Evolutionary conservation across 2,329 filamentous ascomycete genomes (phyloP).

Genomic region (Mycogone perniciosa): DNA sequence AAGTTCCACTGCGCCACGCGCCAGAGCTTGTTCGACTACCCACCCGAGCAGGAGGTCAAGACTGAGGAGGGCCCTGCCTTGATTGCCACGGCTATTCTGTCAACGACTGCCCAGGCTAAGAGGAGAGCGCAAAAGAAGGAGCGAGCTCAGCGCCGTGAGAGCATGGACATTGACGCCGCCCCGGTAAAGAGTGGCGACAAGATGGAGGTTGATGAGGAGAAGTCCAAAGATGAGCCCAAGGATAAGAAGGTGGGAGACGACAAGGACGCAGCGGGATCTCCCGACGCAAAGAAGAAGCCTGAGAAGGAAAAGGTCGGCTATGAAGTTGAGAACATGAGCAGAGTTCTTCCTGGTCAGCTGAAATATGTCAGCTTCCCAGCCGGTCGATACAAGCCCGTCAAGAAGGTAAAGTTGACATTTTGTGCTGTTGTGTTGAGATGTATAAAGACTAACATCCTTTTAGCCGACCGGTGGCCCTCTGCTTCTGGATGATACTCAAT

Average conservation of each 20-base stretch:
- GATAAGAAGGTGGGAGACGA: constrained; percentile 57
- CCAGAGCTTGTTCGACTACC: constrained; percentile 95
- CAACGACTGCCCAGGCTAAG: constrained; percentile 94
- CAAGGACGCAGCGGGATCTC: constrained; percentile 48
- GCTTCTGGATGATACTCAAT: constrained; percentile 78
- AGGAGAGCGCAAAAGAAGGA: constrained; percentile 92
- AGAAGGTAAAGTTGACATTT: constrained; percentile 55
- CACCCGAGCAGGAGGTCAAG: constrained; percentile 93
- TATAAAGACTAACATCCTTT: constrained; percentile 18
- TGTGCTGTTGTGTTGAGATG: not conserved
- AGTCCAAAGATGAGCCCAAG: constrained; percentile 42
- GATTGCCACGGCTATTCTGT: constrained; percentile 91
- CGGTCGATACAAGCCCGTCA: constrained; percentile 86
- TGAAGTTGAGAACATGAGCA: constrained; percentile 93
- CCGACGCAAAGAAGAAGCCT: constrained; percentile 73
- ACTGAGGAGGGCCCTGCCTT: constrained; percentile 86
- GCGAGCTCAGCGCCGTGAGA: constrained; percentile 79
- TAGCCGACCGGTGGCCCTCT: constrained; percentile 91
- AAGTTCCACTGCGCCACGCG: constrained; percentile 94
- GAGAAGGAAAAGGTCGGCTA: constrained; percentile 97
- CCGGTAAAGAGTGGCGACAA: constrained; percentile 63
- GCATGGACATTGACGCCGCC: constrained; percentile 87
- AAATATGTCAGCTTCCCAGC: constrained; percentile 93
- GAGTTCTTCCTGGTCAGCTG: constrained; percentile 84
- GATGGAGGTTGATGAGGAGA: constrained; percentile 78